Evolutionary conservation across 1,284 basidiomycete genomes (phyloP), one percentile per base, ranked within the genome.

Genomic region (Melanopsichium pennsylvanicum): DNA sequence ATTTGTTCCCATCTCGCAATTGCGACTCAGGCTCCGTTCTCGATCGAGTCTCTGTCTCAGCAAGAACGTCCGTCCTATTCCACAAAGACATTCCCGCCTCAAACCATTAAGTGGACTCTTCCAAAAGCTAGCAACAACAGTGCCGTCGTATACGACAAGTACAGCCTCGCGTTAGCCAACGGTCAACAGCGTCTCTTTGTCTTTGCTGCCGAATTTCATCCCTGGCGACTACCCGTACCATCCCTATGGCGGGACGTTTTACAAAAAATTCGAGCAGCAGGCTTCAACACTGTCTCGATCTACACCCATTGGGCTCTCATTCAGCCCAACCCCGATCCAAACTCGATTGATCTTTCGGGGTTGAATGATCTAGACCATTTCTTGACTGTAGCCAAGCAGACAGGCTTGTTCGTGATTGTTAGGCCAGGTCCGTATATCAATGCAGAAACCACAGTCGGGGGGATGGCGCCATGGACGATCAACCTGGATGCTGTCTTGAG

Each of bases 211-310:
- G 91, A 92, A 79, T 91, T 92, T 76, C 90, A 92, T 74, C 87
- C 90, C 0, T 93, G 89, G 82, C 86, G 91, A 18, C 83, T 92
- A 2, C 91, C 91, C 2, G 88, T 91, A 1, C 89, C 89, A 1
- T 86, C 86, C 4, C 80, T 92, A 49, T 93, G 90, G 90, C 84
- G 87, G 13, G 90, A 93, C 74, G 88, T 92, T 47, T 85, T 92
- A 38, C 87, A 92, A 71, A 92, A 90, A 79, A 83, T 87, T 69
- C 89, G 90, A 70, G 90, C 90, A 1, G 87, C 89, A 0, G 91
- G 90, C n/a, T 82, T 92, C 61, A 92, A 91, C 70, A 66, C 59
- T 9, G 56, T 72, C 16, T 71, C 52, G 12, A 74, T 63, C 39
- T 72, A 69, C 49, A 67, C 63, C n/a, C 46, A 88, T 71, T 89